Conservation (phyloP, 345 rosid genomes). For the Brassica juncea region DNA sequence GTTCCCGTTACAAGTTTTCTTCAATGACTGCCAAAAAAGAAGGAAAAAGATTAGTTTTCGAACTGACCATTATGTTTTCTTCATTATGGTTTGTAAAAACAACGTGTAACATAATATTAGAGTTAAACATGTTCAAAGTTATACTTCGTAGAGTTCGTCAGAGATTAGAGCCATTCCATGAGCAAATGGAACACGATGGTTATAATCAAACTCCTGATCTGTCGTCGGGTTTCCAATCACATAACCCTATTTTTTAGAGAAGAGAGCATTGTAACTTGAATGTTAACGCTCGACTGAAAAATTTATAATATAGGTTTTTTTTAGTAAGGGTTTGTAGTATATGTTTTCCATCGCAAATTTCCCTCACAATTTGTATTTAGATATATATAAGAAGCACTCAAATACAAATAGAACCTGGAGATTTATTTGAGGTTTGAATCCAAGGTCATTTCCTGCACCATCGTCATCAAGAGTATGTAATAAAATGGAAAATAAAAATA, state of each 20-base stretch:
- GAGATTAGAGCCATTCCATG: not conserved
- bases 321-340: not conserved
- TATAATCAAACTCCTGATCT: not conserved
- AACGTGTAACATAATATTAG: not conserved
- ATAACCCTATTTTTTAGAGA: not conserved
- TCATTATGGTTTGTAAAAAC: not conserved
- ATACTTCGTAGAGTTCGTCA: not conserved
- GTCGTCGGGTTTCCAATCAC: not conserved
- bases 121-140: not conserved
- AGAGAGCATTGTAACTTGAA: not conserved
- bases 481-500: not conserved
- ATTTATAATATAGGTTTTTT: not conserved
- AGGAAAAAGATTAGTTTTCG: not conserved
- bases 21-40: not conserved
- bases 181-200: not conserved
- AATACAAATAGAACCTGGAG: slow-evolving; percentile 47
- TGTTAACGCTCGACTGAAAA: not conserved
- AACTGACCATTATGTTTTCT: not conserved
- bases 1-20: not conserved
- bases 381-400: not conserved
- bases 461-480: slow-evolving; percentile 11
- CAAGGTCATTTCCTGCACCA: slow-evolving; percentile 53
- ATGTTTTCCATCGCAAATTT: not conserved
- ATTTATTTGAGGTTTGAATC: slow-evolving; percentile 44
- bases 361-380: not conserved